Conservation (phyloP, 1,139 yeast species). For the Candida glucosophila region DNA sequence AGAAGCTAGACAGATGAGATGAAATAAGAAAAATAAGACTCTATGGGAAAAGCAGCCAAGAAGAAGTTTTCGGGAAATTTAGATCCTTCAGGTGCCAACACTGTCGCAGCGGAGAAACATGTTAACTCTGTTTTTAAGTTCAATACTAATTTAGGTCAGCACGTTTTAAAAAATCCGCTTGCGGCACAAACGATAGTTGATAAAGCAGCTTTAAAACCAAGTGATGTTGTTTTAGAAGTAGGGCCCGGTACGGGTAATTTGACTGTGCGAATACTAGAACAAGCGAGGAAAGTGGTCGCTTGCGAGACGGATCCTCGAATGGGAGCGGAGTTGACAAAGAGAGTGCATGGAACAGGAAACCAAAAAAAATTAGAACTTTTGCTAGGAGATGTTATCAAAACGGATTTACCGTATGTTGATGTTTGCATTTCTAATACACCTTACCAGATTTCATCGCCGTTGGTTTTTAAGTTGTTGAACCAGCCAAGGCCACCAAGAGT, state of each 20-base stretch:
- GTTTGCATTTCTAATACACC: slow-evolving; percentile 97
- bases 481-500: slow-evolving; percentile 94
- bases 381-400: slow-evolving; percentile 93
- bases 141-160: slow-evolving; percentile 96
- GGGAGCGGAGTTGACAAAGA: slow-evolving; percentile 97
- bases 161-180: slow-evolving; percentile 87
- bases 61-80: slow-evolving; percentile 40
- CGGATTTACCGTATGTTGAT: slow-evolving; percentile 91
- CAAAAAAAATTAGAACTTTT: slow-evolving; percentile 86
- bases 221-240: slow-evolving; percentile 89
- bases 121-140: slow-evolving; percentile 84
- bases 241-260: slow-evolving; percentile 99
- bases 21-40: slow-evolving; percentile 1
- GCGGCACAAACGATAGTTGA: slow-evolving; percentile 98
- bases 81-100: slow-evolving; percentile 32
- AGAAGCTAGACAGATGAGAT: not conserved
- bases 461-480: slow-evolving; percentile 84
- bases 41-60: slow-evolving; percentile 49
- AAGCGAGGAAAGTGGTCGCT: slow-evolving; percentile 86
- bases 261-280: slow-evolving; percentile 86
- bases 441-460: slow-evolving; percentile 92
- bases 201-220: slow-evolving; percentile 86
- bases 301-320: slow-evolving; percentile 98
- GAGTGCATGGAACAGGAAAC: slow-evolving; percentile 93
- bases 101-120: slow-evolving; percentile 59